Conservation (phyloP, 768 basidiomycete genomes). For the Hygrocybe punicea region DNA sequence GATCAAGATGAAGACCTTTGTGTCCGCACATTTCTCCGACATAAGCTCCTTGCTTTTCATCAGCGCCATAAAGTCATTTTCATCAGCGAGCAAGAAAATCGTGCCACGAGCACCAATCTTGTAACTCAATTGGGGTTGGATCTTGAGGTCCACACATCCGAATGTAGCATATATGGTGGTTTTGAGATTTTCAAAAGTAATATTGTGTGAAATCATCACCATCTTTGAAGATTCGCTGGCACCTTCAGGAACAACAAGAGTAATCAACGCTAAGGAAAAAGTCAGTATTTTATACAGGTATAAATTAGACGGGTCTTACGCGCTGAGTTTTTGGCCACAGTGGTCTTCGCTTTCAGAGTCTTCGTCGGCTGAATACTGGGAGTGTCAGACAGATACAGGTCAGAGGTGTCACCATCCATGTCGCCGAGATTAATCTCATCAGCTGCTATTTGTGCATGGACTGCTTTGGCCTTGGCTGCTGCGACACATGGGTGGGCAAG, state of each 20-base stretch:
- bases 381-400: background rate
- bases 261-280: background rate
- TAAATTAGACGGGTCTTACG: background rate
- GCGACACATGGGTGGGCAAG: no score
- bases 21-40: no score
- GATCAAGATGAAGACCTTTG: no score
- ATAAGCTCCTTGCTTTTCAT: no score
- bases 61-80: no score
- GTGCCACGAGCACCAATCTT: no score
- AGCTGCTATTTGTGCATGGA: background rate
- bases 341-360: background rate
- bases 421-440: background rate
- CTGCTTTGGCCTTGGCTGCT: background rate
- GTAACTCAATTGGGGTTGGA: no score
- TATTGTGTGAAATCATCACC: no score
- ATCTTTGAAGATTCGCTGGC: no score
- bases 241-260: no score
- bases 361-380: background rate
- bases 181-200: background rate
- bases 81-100: no score
- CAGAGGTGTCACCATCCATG: background rate
- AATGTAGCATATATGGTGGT: background rate
- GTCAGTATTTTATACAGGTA: background rate
- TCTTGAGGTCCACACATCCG: no score
- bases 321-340: background rate